Base-by-base conservation (phyloP, 169 alveolate species). In the Cryptosporidium andersoni region DNA sequence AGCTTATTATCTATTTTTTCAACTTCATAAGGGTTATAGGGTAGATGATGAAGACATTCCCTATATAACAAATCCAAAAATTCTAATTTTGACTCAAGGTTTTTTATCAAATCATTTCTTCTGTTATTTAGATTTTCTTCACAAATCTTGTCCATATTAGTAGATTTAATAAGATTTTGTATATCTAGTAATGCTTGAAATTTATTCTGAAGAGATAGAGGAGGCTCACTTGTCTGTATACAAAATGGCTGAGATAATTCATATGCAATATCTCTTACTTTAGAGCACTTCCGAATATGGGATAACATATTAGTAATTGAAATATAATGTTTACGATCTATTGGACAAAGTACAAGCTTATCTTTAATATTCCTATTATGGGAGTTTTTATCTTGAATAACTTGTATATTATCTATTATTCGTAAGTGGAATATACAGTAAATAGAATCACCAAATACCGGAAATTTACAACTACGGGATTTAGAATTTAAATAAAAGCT, bases 201-300 rank as follows among this genome's bases (percentile, higher is more conserved):
- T 58, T 58, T 6, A 7, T 58, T 47, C n/a, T 25, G 16, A 8
- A 45, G 25, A 6, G 55, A 12, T 3, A 40, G 56, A 11, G 85
- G 85, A 45, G 68, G 67, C 1, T 47, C 62, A 25, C 56, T 45
- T 7, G 3, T 56, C 14, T 60, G 68, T 9, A 58, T 56, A 49
- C 67, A 74, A 55, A 74, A 74, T 25, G 85, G 85, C n/a, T 74
- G 85, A 2, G 62, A 58, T 12, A 58, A 64, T 47, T 58, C 85
- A 49, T 74, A 74, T 53, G 85, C 85, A 53, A 74, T 74, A 55
- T 74, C 85, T n/a, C 85, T 74, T n/a, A 74, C 48, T 47, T 63
- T 74, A 16, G 85, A 74, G 60, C 85, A 74, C 49, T 60, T 74
- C 47, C 48, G 55, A 43, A 74, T 55, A 53, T 74, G 85, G 39